phyloP scores from a whole-genome alignment of 495 filamentous ascomycete genomes.

The Aspergillus olivimuriae region DNA sequence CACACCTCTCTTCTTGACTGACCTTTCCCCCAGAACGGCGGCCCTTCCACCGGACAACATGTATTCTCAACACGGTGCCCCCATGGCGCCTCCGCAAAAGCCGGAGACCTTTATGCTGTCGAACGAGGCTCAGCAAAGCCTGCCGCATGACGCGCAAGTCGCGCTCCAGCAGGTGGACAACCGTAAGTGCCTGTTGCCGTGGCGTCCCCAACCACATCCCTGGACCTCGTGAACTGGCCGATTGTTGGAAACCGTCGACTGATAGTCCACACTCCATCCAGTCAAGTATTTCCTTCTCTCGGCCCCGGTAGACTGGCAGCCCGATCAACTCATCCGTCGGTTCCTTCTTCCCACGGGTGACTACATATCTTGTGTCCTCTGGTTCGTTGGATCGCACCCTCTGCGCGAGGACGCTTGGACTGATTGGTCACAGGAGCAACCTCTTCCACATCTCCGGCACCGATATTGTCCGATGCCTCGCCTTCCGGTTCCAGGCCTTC shows the following conservation, averaged over 20 bases:
- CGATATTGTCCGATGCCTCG: constrained; percentile 96
- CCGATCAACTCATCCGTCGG: constrained; percentile 91
- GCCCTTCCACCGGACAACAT: constrained; percentile 23
- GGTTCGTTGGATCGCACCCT: constrained; percentile 47
- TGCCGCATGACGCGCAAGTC: constrained; percentile 94
- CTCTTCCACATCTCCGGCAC: constrained; percentile 99
- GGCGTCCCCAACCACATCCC: too few species aligned
- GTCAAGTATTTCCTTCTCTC: constrained; percentile 99
- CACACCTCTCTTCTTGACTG: not conserved
- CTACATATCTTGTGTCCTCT: constrained; percentile 97
- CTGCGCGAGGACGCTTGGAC: constrained; percentile 5
- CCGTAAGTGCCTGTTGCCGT: constrained; percentile 53
- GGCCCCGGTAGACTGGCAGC: constrained; percentile 94
- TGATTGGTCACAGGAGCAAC: constrained; percentile 64
- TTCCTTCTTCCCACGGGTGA: constrained; percentile 95
- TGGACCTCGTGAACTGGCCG: too few species aligned
- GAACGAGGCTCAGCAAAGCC: constrained; percentile 88
- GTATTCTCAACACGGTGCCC: constrained; percentile 47
- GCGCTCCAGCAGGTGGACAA: constrained; percentile 98
- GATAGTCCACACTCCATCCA: constrained; percentile 29
- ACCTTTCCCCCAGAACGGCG: too few species aligned
- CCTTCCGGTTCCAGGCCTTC: constrained; percentile 97
- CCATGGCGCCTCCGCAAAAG: constrained; percentile 72
- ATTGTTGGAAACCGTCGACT: too few species aligned
- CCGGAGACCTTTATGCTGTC: constrained; percentile 98